Evolutionary conservation across 129 eudicot genomes (phyloP), one percentile per base, ranked within the genome.

Genomic region (Arctium lappa): DNA sequence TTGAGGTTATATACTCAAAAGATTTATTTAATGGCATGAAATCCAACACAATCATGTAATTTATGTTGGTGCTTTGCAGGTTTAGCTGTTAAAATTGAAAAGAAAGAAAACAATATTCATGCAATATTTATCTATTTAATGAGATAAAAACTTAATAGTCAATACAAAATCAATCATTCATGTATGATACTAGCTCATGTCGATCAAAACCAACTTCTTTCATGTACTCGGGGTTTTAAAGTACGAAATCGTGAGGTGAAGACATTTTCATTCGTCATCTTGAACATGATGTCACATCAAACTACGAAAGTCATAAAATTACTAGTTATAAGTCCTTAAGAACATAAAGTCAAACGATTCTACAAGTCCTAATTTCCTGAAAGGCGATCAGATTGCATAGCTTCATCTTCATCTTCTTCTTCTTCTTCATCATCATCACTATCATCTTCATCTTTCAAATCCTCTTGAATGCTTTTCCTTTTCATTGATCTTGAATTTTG

Each of bases 141-240:
- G 63, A 60, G 73, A 75, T 75, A 71, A 75, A 42, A 40, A 34
- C 77, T 69, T 69, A 69, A 34, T 10, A 12, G 70, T 75, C n/a
- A 34, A 34, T 76, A 76, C 39, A 82, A 37, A 75, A 82, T 22
- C 71, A 27, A 53, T 76, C 60, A 32, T 34, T 16, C 33, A 31
- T 48, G 63, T 78, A 48, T 76, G 44, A 77, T 76, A 34, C 81
- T 76, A 83, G 48, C 46, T 40, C 29, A 56, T 42, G 81, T 22
- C 53, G 46, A 33, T 53, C 15, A 78, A 83, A 83, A 32, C 46
- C 46, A 40, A 40, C 46, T 40, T 40, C 10, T 40, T 40, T 22
- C 27, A 22, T 22, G 27, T 22, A 33, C 36, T 33, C 36, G 3
- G 3, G 36, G 3, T 33, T 33, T 33, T 33, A 33, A 42, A 42